Evolutionary conservation across 2,329 filamentous ascomycete genomes (phyloP), one percentile per base, ranked within the genome.

Genomic region (Diplodia mutila): DNA sequence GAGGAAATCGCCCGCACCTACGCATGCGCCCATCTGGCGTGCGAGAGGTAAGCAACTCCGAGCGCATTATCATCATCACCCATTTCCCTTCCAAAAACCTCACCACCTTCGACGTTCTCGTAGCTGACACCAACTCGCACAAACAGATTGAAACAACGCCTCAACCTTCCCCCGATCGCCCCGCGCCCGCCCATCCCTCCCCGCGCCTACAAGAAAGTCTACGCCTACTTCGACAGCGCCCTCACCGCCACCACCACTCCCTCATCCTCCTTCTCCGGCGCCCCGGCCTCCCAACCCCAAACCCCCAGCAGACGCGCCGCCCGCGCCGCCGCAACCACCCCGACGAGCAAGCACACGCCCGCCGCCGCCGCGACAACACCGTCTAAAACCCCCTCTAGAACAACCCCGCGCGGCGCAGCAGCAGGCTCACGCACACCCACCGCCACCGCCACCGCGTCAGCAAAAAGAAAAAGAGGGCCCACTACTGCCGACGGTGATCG

Each of bases 1-100:
- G 93, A 97, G 77, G 94, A 97, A 77, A 89, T 95, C 71, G 92
- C 90, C n/a, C 86, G 94, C 23, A 85, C 87, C 4, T 95, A 95
- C 77, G 91, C 90, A 4, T 97, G 93, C 77, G 91, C 92, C 16
- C 90, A 97, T 79, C 86, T 99, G 69, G 95, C 95, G 23, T 98
- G 94, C 76, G 92, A 94, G 73, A 87, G 92, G 91, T 92, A 80
- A 53, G 72, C 4, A 32, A 8, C 7, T 8, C 29, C 29, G 29
- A 32, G 8, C 59, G 12, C 64, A 18, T 14, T 46, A 39, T 34
- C 48, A 18, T 42, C 16, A n/a, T n/a, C 4, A 12, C 6, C 51
- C 39, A n/a, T 8, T n/a, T 14, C 21, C 3, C 16, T 8, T 18
- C 29, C 37, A 37, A 25, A 21, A 34, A 9, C 54, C 6, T 9